These are phyloP conservation scores for Colletotrichum cereale DNA, from an alignment of 2,329 filamentous ascomycete genomes.

Conservation along the genomic window DNA sequence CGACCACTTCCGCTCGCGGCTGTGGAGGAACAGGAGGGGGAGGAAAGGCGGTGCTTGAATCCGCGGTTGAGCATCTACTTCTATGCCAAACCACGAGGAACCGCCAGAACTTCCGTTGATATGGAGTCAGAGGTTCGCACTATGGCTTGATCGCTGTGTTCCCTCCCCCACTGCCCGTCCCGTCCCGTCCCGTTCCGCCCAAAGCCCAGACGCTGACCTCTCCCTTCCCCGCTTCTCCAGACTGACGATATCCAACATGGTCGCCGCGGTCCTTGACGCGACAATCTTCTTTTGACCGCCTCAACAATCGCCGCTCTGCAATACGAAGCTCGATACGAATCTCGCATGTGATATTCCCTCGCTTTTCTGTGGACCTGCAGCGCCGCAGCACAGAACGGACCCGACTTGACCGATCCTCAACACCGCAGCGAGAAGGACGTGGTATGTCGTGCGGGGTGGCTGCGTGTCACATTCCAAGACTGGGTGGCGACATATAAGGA, in stretches of 20 bases:
- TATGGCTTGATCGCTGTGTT: not conserved
- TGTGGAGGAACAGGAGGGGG: slow-evolving; percentile 48
- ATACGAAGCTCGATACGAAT: slow-evolving; percentile 41
- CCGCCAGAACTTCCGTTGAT: slow-evolving; percentile 46
- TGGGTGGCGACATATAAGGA: not conserved
- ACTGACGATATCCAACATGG: slow-evolving; percentile 46
- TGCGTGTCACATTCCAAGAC: slow-evolving; percentile 33
- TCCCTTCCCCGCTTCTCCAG: slow-evolving; percentile 33
- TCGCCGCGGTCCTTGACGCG: slow-evolving; percentile 47
- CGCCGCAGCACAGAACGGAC: slow-evolving; percentile 40
- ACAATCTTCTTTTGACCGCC: slow-evolving; percentile 45
- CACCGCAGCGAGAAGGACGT: slow-evolving; percentile 44
- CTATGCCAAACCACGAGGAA: slow-evolving; percentile 49
- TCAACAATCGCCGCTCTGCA: slow-evolving; percentile 42
- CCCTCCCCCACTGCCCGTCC: too few species aligned
- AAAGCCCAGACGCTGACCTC: not conserved
- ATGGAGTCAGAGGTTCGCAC: slow-evolving; percentile 46
- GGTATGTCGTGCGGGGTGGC: slow-evolving; percentile 44
- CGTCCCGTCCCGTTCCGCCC: too few species aligned
- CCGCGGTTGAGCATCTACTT: slow-evolving; percentile 47
- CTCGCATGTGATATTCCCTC: slow-evolving; percentile 48
- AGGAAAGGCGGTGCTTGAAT: slow-evolving; percentile 48
- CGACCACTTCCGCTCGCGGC: slow-evolving; percentile 42
- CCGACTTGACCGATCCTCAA: slow-evolving; percentile 45
- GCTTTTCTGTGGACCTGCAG: slow-evolving; percentile 46